Conservation (phyloP, 805 yeast genomes). For the Myxozyma geophila region DNA sequence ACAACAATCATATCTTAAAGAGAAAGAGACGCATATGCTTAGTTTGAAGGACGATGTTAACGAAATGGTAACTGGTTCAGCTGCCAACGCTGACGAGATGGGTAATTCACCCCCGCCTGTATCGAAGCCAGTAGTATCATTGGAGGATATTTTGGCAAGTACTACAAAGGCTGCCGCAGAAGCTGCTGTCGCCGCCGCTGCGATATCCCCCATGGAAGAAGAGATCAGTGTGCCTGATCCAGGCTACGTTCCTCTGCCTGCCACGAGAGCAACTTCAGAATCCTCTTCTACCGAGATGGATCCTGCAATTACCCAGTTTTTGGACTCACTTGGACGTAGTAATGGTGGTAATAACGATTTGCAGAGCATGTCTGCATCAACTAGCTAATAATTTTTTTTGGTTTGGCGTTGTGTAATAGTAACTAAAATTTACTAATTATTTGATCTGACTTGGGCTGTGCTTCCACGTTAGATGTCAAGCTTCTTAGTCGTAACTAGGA, state of each 20-base stretch:
- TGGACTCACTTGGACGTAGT: conserved; percentile 14
- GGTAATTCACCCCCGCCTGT: neutral
- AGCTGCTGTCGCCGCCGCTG: neutral
- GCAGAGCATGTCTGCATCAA: neutral
- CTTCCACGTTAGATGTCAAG: neutral
- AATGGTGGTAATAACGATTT: neutral
- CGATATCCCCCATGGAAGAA: conserved; percentile 4
- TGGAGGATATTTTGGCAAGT: neutral
- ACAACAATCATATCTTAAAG: conserved; percentile 40
- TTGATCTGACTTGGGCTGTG: neutral
- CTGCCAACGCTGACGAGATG: neutral
- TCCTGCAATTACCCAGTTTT: conserved; percentile 32
- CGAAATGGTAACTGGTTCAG: conserved; percentile 22
- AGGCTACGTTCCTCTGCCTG: conserved; percentile 15
- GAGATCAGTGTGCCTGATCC: conserved; percentile 26
- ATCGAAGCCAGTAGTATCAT: neutral
- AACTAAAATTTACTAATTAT: neutral
- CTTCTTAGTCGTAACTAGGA: neutral
- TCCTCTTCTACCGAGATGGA: conserved; percentile 20
- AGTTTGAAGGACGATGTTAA: conserved; percentile 14
- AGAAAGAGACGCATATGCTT: conserved; percentile 40
- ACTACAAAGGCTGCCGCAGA: conserved; percentile 3
- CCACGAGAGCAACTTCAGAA: neutral
- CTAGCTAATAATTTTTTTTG: neutral
- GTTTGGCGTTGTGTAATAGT: neutral